Evolutionary conservation across 2,329 filamentous ascomycete genomes (phyloP).

Genomic region (Pestalotiopsis fici): DNA sequence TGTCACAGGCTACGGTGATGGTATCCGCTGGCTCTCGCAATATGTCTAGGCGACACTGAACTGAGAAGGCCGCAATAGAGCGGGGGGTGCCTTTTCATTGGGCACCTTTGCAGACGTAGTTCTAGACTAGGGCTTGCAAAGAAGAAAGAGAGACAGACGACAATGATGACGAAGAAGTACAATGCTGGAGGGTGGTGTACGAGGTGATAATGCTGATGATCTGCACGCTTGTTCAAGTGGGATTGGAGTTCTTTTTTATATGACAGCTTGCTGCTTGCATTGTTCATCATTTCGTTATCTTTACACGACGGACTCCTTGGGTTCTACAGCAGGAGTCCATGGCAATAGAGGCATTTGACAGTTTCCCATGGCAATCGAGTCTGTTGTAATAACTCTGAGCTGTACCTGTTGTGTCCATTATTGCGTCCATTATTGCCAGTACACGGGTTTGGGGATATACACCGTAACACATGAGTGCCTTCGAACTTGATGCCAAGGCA

Average conservation of each 20-base stretch:
- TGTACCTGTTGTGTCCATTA: background rate
- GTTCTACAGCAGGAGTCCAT: conserved; percentile 8
- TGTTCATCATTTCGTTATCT: conserved; percentile 5
- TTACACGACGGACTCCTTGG: background rate
- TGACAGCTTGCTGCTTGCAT: conserved; percentile 8
- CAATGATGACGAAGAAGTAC: background rate
- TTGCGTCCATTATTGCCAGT: no score
- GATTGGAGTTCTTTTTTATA: conserved; percentile 5
- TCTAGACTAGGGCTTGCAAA: background rate
- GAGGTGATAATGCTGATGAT: conserved; percentile 2
- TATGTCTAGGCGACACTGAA: conserved; percentile 66
- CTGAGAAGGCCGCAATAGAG: background rate
- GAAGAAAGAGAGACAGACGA: background rate
- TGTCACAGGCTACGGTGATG: conserved; percentile 75
- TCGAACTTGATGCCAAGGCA: no score
- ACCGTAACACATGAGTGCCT: background rate
- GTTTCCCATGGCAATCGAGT: background rate
- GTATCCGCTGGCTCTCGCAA: conserved; percentile 88
- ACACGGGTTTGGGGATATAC: background rate
- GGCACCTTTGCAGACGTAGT: background rate
- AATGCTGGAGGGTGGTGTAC: conserved; percentile 1
- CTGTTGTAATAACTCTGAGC: background rate
- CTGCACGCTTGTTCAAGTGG: conserved; percentile 8
- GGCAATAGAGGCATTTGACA: conserved; percentile 9
- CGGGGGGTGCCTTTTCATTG: background rate